Percentiles rank a stretch among this genome's conserved stretches.
These are phyloP conservation scores for Septoria linicola DNA, from an alignment of 2,329 filamentous ascomycete species.

Conservation along the genomic window DNA sequence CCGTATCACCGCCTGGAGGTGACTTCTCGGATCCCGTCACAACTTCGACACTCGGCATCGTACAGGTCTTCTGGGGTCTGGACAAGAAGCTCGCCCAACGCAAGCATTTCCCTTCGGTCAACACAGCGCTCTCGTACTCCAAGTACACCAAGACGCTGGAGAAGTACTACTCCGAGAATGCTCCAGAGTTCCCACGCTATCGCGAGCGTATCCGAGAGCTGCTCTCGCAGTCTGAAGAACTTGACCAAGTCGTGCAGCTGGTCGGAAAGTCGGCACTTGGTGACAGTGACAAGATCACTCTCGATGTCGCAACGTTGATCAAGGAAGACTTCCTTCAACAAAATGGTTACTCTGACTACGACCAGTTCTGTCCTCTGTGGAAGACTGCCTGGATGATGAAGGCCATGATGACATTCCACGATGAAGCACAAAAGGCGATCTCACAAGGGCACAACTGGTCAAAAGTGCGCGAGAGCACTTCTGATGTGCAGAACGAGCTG, in stretches of 20 bases:
- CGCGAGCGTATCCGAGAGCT: slow-evolving; percentile 92
- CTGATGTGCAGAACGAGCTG: slow-evolving; percentile 79
- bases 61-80: slow-evolving; percentile 99
- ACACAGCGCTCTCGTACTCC: slow-evolving; percentile 90
- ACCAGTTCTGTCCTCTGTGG: slow-evolving; percentile 99
- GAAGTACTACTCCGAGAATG: slow-evolving; percentile 90
- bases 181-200: slow-evolving; percentile 88
- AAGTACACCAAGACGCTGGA: slow-evolving; percentile 90
- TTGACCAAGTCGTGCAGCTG: slow-evolving; percentile 97
- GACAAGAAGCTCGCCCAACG: slow-evolving; percentile 99
- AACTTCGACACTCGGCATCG: slow-evolving; percentile 87
- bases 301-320: slow-evolving; percentile 85
- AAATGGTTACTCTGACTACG: slow-evolving; percentile 98
- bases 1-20: slow-evolving; percentile 94
- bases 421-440: slow-evolving; percentile 94
- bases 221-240: slow-evolving; percentile 89
- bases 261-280: slow-evolving; percentile 96
- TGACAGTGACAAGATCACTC: slow-evolving; percentile 95
- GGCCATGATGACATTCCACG: slow-evolving; percentile 96
- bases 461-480: slow-evolving; percentile 88
- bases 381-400: slow-evolving; percentile 99
- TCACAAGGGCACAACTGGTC: slow-evolving; percentile 86
- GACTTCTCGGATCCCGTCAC: slow-evolving; percentile 99
- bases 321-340: slow-evolving; percentile 99
- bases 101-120: slow-evolving; percentile 99